Conservation (phyloP, 805 yeast species). For the Suhomyces canberraensis region DNA sequence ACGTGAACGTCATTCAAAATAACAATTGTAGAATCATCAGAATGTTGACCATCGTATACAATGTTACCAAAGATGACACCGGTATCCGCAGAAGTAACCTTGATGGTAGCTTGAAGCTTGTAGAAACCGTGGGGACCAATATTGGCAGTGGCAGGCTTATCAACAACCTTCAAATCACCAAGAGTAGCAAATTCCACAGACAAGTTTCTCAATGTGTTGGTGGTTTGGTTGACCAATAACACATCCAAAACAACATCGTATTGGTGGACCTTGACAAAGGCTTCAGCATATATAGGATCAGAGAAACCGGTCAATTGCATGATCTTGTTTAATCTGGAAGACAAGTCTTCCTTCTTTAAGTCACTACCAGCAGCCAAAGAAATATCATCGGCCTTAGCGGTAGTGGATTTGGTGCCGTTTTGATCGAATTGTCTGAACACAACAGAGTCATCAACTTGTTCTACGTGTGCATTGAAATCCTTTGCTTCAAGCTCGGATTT, state of each 20-base stretch:
- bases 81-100: conserved; percentile 95
- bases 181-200: conserved; percentile 93
- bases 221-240: conserved; percentile 90
- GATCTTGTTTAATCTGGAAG: conserved; percentile 82
- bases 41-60: conserved; percentile 93
- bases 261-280: conserved; percentile 92
- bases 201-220: conserved; percentile 82
- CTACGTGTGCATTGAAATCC: conserved; percentile 59
- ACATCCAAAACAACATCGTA: conserved; percentile 95
- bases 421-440: conserved; percentile 74
- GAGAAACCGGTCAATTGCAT: conserved; percentile 96
- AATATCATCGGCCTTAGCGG: conserved; percentile 47
- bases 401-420: conserved; percentile 22
- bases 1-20: conserved; percentile 92
- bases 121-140: conserved; percentile 98
- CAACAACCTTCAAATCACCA: conserved; percentile 94
- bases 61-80: conserved; percentile 98
- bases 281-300: conserved; percentile 97
- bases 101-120: conserved; percentile 81
- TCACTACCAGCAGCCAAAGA: conserved; percentile 51
- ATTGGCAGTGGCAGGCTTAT: conserved; percentile 83
- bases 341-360: conserved; percentile 53
- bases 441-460: conserved; percentile 75
- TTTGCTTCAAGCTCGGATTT: conserved; percentile 55
- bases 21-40: conserved; percentile 84